Percentiles rank a stretch among this genome's conserved stretches.
phyloP scores from a whole-genome alignment of 768 basidiomycete species.

The Leucosporidium scottii region DNA sequence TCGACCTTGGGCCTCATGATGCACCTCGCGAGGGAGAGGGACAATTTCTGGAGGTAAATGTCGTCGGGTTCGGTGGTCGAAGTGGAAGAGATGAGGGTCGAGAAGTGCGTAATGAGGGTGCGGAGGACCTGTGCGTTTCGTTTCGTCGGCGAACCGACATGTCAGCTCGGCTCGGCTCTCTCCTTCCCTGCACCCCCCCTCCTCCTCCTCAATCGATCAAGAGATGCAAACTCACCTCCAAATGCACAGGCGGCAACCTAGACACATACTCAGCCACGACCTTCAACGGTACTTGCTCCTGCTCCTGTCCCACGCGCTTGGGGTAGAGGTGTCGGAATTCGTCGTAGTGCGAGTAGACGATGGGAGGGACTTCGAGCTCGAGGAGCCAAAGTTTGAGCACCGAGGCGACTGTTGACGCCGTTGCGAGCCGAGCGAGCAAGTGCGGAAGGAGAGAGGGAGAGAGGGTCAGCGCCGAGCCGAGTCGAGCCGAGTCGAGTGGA shows the following conservation, averaged over 20 bases:
- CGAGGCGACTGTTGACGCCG: constrained; percentile 53
- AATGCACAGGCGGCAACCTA: constrained; percentile 20
- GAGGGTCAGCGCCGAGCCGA: too few relatives aligned
- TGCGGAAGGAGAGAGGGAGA: background rate
- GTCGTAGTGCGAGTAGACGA: constrained; percentile 84
- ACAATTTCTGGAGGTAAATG: constrained; percentile 77
- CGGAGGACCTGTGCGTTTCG: constrained; percentile 74
- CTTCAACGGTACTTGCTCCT: constrained; percentile 5
- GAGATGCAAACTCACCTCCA: constrained; percentile 12
- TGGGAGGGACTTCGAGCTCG: constrained; percentile 82
- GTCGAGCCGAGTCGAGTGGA: too few relatives aligned
- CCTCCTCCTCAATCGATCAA: background rate
- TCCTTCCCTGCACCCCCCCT: too few relatives aligned
- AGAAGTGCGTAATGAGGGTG: constrained; percentile 67
- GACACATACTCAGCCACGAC: constrained; percentile 1
- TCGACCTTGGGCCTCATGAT: constrained; percentile 76
- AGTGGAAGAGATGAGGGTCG: constrained; percentile 36
- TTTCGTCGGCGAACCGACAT: constrained; percentile 65
- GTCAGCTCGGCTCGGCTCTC: constrained; percentile 43
- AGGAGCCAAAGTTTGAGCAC: constrained; percentile 80
- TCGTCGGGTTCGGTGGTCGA: constrained; percentile 55
- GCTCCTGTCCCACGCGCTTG: constrained; percentile 25
- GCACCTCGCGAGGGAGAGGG: constrained; percentile 73
- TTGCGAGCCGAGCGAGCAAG: background rate
- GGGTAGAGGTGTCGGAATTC: constrained; percentile 84